phyloP scores from a whole-genome alignment of 1,284 basidiomycete species.

The Microbotryum saponariae region DNA sequence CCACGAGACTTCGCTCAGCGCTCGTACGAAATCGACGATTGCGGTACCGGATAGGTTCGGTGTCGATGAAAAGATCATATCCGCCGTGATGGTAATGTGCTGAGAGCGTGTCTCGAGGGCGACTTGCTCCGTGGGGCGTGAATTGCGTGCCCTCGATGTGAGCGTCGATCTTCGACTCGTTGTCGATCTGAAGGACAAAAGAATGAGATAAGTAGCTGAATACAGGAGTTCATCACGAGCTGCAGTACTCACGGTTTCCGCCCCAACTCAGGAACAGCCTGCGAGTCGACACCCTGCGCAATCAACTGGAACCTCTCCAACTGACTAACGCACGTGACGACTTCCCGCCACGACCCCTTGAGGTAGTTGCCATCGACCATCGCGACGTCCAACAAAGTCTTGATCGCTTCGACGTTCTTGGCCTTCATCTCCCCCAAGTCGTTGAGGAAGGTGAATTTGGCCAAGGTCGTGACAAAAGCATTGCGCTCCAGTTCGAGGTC shows the following conservation, averaged over 20 bases:
- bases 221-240: too few relatives aligned
- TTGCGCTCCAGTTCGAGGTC: constrained; percentile 91
- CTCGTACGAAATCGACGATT: constrained; percentile 95
- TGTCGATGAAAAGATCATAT: constrained; percentile 97
- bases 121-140: constrained; percentile 74
- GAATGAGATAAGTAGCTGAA: background rate
- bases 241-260: constrained; percentile 59
- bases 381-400: constrained; percentile 82
- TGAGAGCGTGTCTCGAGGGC: constrained; percentile 95
- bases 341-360: constrained; percentile 91
- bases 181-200: constrained; percentile 4
- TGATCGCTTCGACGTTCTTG: constrained; percentile 98
- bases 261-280: constrained; percentile 68
- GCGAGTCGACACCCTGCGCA: constrained; percentile 56
- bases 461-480: constrained; percentile 94
- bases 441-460: constrained; percentile 92
- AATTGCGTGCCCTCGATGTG: constrained; percentile 35
- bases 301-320: constrained; percentile 96
- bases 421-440: constrained; percentile 96
- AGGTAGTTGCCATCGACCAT: constrained; percentile 88
- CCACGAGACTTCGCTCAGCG: constrained; percentile 96
- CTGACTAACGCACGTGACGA: constrained; percentile 90
- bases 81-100: constrained; percentile 95
- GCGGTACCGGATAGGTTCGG: constrained; percentile 90
- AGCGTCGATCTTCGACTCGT: constrained; percentile 19